Evolutionary conservation across 176 grass and related monocot genomes (phyloP).

Genomic region (Pontederia paniculata): DNA sequence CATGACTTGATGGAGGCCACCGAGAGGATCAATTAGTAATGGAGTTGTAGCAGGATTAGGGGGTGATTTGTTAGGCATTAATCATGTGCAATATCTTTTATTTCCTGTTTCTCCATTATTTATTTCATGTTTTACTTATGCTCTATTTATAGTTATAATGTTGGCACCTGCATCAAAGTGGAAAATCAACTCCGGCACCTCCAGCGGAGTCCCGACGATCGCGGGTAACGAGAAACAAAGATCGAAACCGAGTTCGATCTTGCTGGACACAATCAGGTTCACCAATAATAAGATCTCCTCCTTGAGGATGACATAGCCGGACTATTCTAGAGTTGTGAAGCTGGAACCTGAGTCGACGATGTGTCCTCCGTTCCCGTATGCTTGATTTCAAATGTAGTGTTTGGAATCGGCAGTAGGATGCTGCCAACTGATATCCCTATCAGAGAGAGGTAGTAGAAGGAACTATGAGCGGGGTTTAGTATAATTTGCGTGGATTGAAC

Average conservation of each 20-base stretch:
- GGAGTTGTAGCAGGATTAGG: too few species aligned
- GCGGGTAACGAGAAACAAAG: slow-evolving; percentile 35
- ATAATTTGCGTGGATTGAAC: not conserved
- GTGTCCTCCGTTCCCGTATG: not conserved
- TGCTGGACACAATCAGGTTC: slow-evolving; percentile 20
- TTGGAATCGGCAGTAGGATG: not conserved
- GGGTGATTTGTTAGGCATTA: too few species aligned
- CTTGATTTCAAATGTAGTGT: not conserved
- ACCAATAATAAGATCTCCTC: slow-evolving; percentile 20
- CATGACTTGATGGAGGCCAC: too few species aligned
- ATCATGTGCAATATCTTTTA: too few species aligned
- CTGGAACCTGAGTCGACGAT: slow-evolving; percentile 43
- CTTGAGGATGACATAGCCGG: slow-evolving; percentile 27
- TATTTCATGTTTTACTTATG: too few species aligned
- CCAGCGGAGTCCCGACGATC: slow-evolving; percentile 23
- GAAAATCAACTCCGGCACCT: slow-evolving; percentile 32
- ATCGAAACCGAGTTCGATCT: slow-evolving; percentile 30
- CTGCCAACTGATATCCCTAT: slow-evolving; percentile 6
- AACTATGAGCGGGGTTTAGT: not conserved
- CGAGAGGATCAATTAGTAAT: too few species aligned
- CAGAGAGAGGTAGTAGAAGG: slow-evolving; percentile 9
- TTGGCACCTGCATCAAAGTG: slow-evolving; percentile 35
- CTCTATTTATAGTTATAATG: too few species aligned
- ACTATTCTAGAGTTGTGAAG: slow-evolving; percentile 22
- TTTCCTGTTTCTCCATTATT: too few species aligned